Evolutionary conservation across 2,329 filamentous ascomycete species (phyloP), one percentile per base, ranked within the genome.

Genomic region (Drechslerella dactyloides): DNA sequence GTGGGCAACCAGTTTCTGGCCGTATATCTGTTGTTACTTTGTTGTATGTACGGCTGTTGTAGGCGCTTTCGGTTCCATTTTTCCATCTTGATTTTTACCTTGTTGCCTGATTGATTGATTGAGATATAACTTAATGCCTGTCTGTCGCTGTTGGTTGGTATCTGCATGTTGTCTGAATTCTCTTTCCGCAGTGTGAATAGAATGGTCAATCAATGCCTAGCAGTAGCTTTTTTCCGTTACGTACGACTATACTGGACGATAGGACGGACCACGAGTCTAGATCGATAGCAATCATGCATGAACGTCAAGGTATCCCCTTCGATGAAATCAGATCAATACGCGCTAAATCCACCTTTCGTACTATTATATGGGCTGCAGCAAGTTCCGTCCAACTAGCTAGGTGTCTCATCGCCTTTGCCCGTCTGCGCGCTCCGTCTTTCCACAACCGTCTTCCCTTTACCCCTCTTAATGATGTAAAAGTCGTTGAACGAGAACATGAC

Each of bases 401-500:
- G 59, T 10, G 23, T 65, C 55, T 61, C 59, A 50, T 74, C 72
- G 21, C 66, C 33, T 44, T 58, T 46, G 35, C 51, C 57, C 53
- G 42, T 69, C 42, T 70, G 64, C 51, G 64, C 70, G 37, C 33
- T 72, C 37, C 65, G 44, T 55, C 68, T 74, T 54, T 74, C 72
- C 1, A 65, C 61, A 30, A 70, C 50, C 21, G 60, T 74, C 48
- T 66, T 65, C 24, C 64, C 79, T 82, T 84, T 68, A 11, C 66
- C 66, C 84, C 81, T 80, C 87, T 87, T 78, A 76, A 87, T 84
- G 50, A 88, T 85, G 13, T 97, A 97, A 24, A 96, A 90, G 79
- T 97, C 93, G 80, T 99, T 99, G 81, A 97, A 99, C 81, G 97
- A 99, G 91, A 99, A 97, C 44, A 94, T 90, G 52, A 97, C 92